Percentiles rank a stretch among this genome's conserved stretches.
Evolutionary conservation across 2,329 filamentous ascomycete species (phyloP).

Genomic region (Leptosphaerulina australis): DNA sequence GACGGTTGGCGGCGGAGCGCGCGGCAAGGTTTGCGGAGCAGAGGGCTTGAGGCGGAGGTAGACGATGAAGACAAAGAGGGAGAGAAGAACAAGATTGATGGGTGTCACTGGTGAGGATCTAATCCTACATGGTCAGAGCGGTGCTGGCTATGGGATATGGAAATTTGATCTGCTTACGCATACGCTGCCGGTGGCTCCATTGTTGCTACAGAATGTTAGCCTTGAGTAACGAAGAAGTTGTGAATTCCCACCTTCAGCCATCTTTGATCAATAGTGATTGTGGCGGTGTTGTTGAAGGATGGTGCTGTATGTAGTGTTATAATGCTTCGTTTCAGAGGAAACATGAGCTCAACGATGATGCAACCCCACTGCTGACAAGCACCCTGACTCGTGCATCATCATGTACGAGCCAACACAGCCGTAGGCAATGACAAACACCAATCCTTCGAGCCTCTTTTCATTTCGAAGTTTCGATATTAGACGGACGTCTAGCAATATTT

Average conservation of each 20-base stretch:
- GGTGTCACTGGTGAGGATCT: conserved; percentile 63
- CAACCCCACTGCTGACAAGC: conserved; percentile 10
- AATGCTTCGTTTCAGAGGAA: conserved; percentile 13
- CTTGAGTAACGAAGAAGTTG: background rate
- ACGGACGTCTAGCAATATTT: background rate
- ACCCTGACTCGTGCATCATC: conserved; percentile 3
- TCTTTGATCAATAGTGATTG: conserved; percentile 3
- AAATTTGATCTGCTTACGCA: conserved; percentile 47
- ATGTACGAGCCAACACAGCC: background rate
- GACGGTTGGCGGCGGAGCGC: conserved; percentile 71
- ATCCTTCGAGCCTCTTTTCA: background rate
- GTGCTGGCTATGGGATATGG: background rate
- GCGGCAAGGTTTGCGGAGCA: conserved; percentile 58
- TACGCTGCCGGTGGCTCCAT: conserved; percentile 49
- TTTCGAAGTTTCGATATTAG: background rate
- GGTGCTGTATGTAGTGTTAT: conserved; percentile 13
- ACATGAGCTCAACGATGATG: conserved; percentile 7
- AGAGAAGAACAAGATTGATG: conserved; percentile 66
- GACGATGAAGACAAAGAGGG: conserved; percentile 62
- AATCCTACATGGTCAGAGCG: conserved; percentile 26
- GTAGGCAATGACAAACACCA: background rate
- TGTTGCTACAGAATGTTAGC: conserved; percentile 9
- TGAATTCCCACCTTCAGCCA: conserved; percentile 15
- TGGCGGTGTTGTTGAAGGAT: conserved; percentile 12
- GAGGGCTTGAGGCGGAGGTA: conserved; percentile 66